Base-by-base conservation (phyloP, 345 rosid species). In the Carallia brachiata region DNA sequence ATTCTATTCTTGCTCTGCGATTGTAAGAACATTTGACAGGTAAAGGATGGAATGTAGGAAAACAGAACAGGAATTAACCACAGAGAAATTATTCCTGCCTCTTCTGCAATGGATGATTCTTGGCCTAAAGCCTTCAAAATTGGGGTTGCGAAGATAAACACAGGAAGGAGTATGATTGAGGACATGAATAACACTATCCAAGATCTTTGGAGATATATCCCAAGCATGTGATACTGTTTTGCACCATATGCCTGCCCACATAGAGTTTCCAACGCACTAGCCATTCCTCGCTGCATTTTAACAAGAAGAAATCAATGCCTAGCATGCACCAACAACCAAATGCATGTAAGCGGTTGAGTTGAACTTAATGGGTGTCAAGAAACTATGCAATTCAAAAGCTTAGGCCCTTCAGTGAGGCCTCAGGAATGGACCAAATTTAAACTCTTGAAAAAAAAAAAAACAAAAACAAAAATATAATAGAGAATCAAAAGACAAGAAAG, bases 161-260 rank as follows among this genome's bases (percentile, higher is more conserved):
- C 1, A 6, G 98, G 96, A 34, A 63, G 80, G 74, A 92, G 88
- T 23, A 71, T 69, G 27, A 81, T 50, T 6, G 92, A 65, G 34
- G 72, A 52, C 18, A 67, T 0, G 5, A 66, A 60, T 68, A 88
- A 80, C 28, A 92, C 85, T 53, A 86, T 75, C 98, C 96, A 92
- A 12, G 96, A 92, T 52, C 98, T 71, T 71, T 92, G 98, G 27
- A 92, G 91, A 75, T 90, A 88, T 32, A 92, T 62, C 55, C 96
- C 98, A 0, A 87, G 85, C 98, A 90, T 90, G 74, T 87, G 92
- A 69, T 87, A 65, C 37, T 86, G 96, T 76, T 83, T 81, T 17
- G 96, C 92, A 6, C 98, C 91, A 5, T 59, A 92, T 6, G 96
- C 84, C 80, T 92, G 94, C 56, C 98, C 98, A 53, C 98, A 92